phyloP scores from a whole-genome alignment of 2,329 filamentous ascomycete species.

The Phyllosticta ampelicida region DNA sequence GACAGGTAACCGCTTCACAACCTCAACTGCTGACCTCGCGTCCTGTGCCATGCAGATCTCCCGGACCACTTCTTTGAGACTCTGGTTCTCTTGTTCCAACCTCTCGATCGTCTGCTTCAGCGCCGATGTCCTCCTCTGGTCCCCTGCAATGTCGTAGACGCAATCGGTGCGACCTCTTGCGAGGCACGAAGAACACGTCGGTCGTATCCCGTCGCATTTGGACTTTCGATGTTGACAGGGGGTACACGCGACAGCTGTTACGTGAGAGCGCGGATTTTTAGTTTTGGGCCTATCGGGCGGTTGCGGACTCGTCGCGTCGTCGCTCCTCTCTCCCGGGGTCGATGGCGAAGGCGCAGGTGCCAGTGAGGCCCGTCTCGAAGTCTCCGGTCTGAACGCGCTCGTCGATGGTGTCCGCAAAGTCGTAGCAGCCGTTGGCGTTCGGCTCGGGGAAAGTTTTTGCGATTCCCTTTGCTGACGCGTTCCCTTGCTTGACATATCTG shows the following conservation, averaged over 20 bases:
- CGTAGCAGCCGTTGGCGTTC: background rate
- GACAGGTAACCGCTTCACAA: background rate
- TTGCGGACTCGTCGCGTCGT: background rate
- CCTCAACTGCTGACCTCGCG: background rate
- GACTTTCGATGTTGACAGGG: slow-evolving; percentile 12
- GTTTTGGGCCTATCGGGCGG: background rate
- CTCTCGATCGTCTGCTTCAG: slow-evolving; percentile 11
- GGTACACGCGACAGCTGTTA: slow-evolving; percentile 11
- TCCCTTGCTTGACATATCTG: background rate
- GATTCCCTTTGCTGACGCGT: background rate
- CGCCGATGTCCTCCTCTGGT: slow-evolving; percentile 13
- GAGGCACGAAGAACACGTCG: slow-evolving; percentile 12
- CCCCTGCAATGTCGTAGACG: slow-evolving; percentile 12
- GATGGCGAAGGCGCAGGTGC: background rate
- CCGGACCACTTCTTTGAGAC: background rate
- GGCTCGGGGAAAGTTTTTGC: background rate
- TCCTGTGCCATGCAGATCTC: background rate
- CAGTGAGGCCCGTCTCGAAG: background rate
- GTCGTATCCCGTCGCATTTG: slow-evolving; percentile 13
- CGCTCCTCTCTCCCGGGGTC: background rate
- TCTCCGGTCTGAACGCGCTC: background rate
- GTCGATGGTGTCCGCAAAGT: background rate
- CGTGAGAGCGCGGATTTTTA: slow-evolving; percentile 2
- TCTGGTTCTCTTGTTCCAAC: background rate
- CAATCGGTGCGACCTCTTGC: slow-evolving; percentile 11